phyloP scores from a whole-genome alignment of 2,329 filamentous ascomycete genomes.

The Neurospora crassa region DNA sequence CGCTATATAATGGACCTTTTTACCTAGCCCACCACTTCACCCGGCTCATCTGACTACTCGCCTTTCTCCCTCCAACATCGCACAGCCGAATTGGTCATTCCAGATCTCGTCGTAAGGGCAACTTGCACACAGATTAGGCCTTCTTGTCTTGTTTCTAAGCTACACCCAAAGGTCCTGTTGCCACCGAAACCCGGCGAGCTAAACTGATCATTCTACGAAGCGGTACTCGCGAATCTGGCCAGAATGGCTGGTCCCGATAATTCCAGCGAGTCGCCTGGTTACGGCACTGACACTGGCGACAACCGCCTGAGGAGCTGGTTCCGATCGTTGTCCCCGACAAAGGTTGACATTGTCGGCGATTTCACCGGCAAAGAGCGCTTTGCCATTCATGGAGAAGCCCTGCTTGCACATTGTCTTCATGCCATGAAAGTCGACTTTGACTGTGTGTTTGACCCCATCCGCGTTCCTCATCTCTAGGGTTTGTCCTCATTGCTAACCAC shows the following conservation, averaged over 20 bases:
- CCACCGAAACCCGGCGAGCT: not conserved
- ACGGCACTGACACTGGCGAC: not conserved
- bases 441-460: conserved; percentile 23
- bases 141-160: not conserved
- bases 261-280: not conserved
- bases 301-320: conserved; percentile 7
- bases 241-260: not conserved
- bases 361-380: conserved; percentile 68
- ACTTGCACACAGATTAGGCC: not conserved
- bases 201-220: not conserved
- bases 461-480: not conserved
- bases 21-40: not conserved
- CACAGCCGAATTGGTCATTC: not conserved
- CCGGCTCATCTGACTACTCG: not conserved
- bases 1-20: not conserved
- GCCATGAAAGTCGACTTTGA: conserved; percentile 55
- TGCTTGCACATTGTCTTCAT: conserved; percentile 56
- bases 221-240: not conserved
- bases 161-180: not conserved
- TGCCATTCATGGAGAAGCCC: conserved; percentile 61
- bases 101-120: not conserved
- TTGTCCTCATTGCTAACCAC: not conserved
- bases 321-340: conserved; percentile 17
- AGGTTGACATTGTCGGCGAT: conserved; percentile 63
- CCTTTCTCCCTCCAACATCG: not conserved